Evolutionary conservation across 2,329 filamentous ascomycete genomes (phyloP).

Genomic region (Cladosporium sp.): DNA sequence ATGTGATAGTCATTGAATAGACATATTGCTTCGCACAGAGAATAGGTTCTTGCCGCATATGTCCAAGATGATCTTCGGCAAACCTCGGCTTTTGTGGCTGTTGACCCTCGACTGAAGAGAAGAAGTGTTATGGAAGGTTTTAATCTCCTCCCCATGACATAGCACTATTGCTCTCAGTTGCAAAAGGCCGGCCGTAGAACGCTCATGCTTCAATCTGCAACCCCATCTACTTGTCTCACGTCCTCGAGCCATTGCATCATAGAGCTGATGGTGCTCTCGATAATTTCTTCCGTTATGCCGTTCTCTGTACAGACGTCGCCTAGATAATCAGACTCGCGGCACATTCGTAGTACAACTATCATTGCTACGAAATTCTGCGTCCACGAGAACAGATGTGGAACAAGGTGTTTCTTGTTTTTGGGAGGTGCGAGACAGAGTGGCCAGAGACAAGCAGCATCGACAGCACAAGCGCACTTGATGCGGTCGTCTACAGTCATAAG

Average conservation of each 20-base stretch:
- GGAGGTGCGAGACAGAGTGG: slow-evolving; percentile 49
- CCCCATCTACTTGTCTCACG: neutral
- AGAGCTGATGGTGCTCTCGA: neutral
- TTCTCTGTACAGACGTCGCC: neutral
- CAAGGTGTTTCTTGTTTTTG: slow-evolving; percentile 58
- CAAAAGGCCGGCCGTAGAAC: neutral
- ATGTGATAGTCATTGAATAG: too few species aligned
- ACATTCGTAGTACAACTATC: slow-evolving; percentile 58
- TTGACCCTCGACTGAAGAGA: too few species aligned
- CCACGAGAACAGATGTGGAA: slow-evolving; percentile 63
- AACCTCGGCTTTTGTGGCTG: too few species aligned
- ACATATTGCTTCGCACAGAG: too few species aligned
- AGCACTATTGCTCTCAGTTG: too few species aligned
- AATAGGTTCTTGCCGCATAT: too few species aligned
- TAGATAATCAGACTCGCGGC: slow-evolving; percentile 29
- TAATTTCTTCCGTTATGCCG: neutral
- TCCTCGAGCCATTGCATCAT: neutral
- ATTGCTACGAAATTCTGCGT: slow-evolving; percentile 63
- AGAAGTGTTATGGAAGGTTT: too few species aligned
- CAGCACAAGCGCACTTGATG: slow-evolving; percentile 56
- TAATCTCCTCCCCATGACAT: too few species aligned
- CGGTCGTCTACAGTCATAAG: slow-evolving; percentile 56
- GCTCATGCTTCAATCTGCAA: neutral
- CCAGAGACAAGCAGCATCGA: slow-evolving; percentile 49
- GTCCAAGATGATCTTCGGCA: too few species aligned